Base-by-base conservation (phyloP, 768 basidiomycete genomes). In the Exsudoporus frostii region DNA sequence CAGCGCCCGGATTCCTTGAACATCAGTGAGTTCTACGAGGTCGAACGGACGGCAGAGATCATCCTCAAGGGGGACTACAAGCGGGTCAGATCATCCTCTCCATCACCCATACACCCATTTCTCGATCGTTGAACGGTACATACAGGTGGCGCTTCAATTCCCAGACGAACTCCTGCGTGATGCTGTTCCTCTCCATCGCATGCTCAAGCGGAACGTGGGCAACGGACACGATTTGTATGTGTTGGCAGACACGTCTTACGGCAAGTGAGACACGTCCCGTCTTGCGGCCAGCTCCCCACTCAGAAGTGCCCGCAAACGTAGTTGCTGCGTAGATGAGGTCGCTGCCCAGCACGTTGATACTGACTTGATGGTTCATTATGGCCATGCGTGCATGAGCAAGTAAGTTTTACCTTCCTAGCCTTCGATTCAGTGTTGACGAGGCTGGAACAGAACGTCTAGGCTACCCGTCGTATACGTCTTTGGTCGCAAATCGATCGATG, bases 181-280 rank as follows among this genome's bases (percentile, higher is more conserved):
- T 59, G 92, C 92, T 1, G 94, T 98, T 15, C 84, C 85, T 3
- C 85, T 98, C 25, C 94, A 85, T 66, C 77, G 81, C 36, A 65
- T 72, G 5, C 76, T 99, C 33, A 89, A 86, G 64, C 64, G 65
- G 2, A 69, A 63, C 50, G 65, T 84, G 22, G 74, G 77, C 41
- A 45, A 59, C 1, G 67, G 44, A 19, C 74, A 74, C 46, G 88
- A 95, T 61, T 73, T 92, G 22, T 96, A 92, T 67, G 87, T 97
- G 5, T 78, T 98, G n/a, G 96, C 95, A 13, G 96, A 99, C 71
- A 98, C 95, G 20, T 96, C 95, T 5, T 98, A 98, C 70, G 97
- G 95, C 72, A 95, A 90, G 95, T 84, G 74, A 60, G 60, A 19
- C 9, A 33, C 50, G 5, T 20, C 15, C 43, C 5, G 20, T 63